Percentiles rank a stretch among this genome's conserved stretches.
phyloP scores from a whole-genome alignment of 192 early-diverging fungal species.

The Geranomyces michiganensis region DNA sequence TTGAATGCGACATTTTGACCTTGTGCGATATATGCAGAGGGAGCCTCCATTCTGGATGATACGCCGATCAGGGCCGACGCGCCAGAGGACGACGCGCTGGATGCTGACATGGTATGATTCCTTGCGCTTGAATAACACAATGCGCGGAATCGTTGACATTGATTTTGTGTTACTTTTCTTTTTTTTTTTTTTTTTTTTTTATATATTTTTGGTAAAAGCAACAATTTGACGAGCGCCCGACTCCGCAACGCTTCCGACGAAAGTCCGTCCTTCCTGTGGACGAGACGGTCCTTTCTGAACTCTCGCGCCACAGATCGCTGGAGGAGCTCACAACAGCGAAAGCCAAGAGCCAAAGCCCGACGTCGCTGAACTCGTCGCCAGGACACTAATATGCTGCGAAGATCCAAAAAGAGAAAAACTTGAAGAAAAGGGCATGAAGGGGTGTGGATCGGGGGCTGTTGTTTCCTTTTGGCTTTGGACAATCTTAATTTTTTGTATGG shows the following conservation, averaged over 20 bases:
- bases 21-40: neutral
- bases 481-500: too few species aligned
- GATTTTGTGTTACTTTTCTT: neutral
- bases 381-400: neutral
- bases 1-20: too few species aligned
- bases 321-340: constrained; percentile 50
- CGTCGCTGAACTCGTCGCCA: neutral
- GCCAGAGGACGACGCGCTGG: constrained; percentile 50
- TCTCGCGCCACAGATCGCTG: constrained; percentile 61
- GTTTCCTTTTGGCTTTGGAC: too few species aligned
- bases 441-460: too few species aligned
- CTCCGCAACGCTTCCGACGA: constrained; percentile 59
- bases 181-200: neutral
- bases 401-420: too few species aligned
- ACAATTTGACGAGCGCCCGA: constrained; percentile 58
- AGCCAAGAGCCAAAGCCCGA: constrained; percentile 6
- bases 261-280: constrained; percentile 72
- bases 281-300: constrained; percentile 61
- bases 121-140: too few species aligned
- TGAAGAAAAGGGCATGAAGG: too few species aligned
- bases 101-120: constrained; percentile 44
- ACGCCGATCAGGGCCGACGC: constrained; percentile 33
- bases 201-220: constrained; percentile 31
- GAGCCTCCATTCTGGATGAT: constrained; percentile 7
- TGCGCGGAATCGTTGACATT: too few species aligned